Evolutionary conservation across 2,329 filamentous ascomycete genomes (phyloP), one percentile per base, ranked within the genome.

Genomic region (Cytospora chrysosperma): DNA sequence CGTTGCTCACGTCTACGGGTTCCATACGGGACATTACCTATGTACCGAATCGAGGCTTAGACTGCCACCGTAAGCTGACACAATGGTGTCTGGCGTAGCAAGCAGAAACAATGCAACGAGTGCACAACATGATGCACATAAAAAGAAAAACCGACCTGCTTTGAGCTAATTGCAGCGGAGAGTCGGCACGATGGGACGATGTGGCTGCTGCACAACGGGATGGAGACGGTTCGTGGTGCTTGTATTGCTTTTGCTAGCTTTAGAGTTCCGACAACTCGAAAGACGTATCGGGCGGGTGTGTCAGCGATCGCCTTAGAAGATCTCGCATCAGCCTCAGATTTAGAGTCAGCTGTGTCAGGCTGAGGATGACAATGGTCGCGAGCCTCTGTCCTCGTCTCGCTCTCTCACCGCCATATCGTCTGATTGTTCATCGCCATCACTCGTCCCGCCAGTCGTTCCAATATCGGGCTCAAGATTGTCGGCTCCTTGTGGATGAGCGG

Each of bases 401-500:
- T 17, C 34, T 9, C n/a, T 47, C 43, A 47, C 43, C 43, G 43
- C 43, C 13, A 21, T 19, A 24, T 47, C n/a, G 43, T 5, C 43
- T 47, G 8, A 49, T 52, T 52, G 13, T 24, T 12, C 47, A 50
- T 61, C 59, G 32, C 28, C 34, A 34, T 47, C 32, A 24, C 26
- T 4, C 28, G 19, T 53, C 26, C 13, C 26, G 17, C 52, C 52
- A 28, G 52, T 32, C 13, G 9, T n/a, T 17, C 34, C 21, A 43
- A 34, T n/a, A 53, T 60, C 17, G 50, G n/a, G 32, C 49, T 47
- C 50, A 40, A 60, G 49, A 54, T 54, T 43, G 40, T 56, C 56
- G 28, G 50, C 47, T 40, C 40, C 43, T 63, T 60, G 59, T 47
- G 59, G 60, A 65, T 63, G 53, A 21, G 60, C 63, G 63, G 63